phyloP scores from a whole-genome alignment of 192 early-diverging fungal genomes.

The Linnemannia elongata region DNA sequence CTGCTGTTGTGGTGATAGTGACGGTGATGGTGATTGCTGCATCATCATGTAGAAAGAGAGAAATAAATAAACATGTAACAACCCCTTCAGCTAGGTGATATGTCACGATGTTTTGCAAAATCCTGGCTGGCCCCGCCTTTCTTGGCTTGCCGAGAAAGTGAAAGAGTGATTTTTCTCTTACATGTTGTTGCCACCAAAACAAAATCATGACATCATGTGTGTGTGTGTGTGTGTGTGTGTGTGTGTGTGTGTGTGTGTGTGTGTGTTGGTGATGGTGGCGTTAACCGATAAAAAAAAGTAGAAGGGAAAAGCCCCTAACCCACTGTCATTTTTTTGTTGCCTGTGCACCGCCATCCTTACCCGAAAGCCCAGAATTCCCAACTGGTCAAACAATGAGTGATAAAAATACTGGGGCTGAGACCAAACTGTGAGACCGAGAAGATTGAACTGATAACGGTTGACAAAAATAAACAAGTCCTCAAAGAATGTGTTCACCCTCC shows the following conservation, averaged over 20 bases:
- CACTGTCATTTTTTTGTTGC: neutral
- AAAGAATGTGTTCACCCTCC: neutral
- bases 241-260: too few species aligned
- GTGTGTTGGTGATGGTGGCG: neutral
- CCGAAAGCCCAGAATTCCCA: neutral
- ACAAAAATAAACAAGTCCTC: neutral
- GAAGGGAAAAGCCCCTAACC: neutral
- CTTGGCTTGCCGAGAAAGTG: too few species aligned
- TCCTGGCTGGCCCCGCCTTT: too few species aligned
- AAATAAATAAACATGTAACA: neutral
- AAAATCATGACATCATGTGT: neutral
- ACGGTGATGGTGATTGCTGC: neutral
- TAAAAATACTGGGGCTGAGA: neutral
- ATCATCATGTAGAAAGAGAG: neutral
- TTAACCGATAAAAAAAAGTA: neutral
- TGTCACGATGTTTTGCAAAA: too few species aligned
- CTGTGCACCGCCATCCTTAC: neutral
- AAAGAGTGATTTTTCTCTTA: too few species aligned
- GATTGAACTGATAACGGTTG: neutral
- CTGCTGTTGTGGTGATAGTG: neutral
- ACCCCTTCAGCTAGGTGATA: neutral
- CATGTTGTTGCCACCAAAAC: neutral
- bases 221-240: too few species aligned
- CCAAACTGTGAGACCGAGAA: neutral
- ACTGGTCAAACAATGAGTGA: neutral